Evolutionary conservation across 805 yeast species (phyloP), one percentile per base, ranked within the genome.

Genomic region (Teunomyces lycoperdinae): DNA sequence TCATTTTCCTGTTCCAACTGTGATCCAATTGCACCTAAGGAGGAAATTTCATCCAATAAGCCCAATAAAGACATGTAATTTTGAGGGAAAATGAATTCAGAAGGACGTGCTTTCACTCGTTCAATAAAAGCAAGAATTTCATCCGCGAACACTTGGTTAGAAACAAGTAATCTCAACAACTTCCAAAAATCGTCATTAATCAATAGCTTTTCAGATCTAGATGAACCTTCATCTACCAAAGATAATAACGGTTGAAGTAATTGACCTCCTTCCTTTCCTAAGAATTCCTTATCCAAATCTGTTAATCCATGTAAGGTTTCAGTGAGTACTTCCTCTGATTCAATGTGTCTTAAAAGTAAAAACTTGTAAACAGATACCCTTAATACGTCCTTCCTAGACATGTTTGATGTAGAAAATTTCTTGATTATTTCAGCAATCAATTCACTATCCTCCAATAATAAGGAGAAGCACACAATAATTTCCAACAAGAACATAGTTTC

Each of bases 1-100:
- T 44, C 51, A 13, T 43, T 67, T 8, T 74, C 79, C 52, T 81
- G 85, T 62, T 87, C 94, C 79, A 81, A 81, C 58, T 82, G 87
- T 3, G 88, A 83, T 5, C 89, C 92, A 45, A 84, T 71, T 0
- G 94, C 89, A 7, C 95, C 95, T 42, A 85, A 80, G 1, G 92
- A 86, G 0, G 94, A 85, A 13, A 87, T 77, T 54, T 87, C 95
- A 64, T 87, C 96, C 29, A 87, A 63, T 8, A 87, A 64, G 0
- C 92, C 94, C 32, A 87, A 69, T 9, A 87, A 63, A 54, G 80
- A 76, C 79, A 86, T 79, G 55, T 80, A 86, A 55, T 84, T 86
- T 1, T 64, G 61, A 5, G 73, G 68, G 13, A 69, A 71, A 29
- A 84, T 68, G 9, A 70, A 66, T 1, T 59, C 54, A 0, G 75